Base-by-base conservation (phyloP, 805 yeast genomes). In the Candida gorgasii region DNA sequence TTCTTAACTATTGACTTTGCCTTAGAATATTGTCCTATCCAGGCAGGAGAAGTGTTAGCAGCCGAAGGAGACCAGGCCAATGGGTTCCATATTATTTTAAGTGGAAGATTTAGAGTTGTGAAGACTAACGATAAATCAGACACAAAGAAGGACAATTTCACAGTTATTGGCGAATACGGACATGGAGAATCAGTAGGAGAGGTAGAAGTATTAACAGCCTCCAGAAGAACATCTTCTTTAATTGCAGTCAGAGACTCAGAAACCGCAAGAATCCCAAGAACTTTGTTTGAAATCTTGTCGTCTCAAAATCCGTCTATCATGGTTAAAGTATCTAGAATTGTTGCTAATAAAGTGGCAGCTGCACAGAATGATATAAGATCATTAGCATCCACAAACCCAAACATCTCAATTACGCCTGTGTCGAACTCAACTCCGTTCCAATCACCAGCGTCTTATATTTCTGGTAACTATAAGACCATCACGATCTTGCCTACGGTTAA, bases 171-270 rank as follows among this genome's bases (percentile, higher is more conserved):
- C 2, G 99, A 92, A 58, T 83, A 80, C 55, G 96, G 97, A 1
- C 96, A 89, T 60, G 97, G 97, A 5, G 95, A 89, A 53, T 86
- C 96, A 30, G 77, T 93, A 46, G 99, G 98, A 3, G 98, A 92
- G 62, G 84, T 93, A 7, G 99, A 92, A 61, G 97, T 92, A 3
- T 71, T 92, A 47, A 89, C 95, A 0, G 89, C 89, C 9, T 76
- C 84, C 8, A 75, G 81, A 43, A 76, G 95, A 58, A 75, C 79
- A 3, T 74, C 74, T 36, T 81, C 90, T 0, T 75, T 86, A 49
- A 80, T 88, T 29, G 96, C 98, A 0, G 86, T 92, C 0, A 73
- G 99, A 56, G 98, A 92, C 51, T 86, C 97, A 0, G 99, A 93
- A 61, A 72, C 92, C 20, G 97, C 96, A 0, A 75, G 97, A 58